A percentile compares a stretch with the other conserved stretches of the same genome.
Evolutionary conservation across 805 yeast species (phyloP).

Genomic region (Pichia californica): DNA sequence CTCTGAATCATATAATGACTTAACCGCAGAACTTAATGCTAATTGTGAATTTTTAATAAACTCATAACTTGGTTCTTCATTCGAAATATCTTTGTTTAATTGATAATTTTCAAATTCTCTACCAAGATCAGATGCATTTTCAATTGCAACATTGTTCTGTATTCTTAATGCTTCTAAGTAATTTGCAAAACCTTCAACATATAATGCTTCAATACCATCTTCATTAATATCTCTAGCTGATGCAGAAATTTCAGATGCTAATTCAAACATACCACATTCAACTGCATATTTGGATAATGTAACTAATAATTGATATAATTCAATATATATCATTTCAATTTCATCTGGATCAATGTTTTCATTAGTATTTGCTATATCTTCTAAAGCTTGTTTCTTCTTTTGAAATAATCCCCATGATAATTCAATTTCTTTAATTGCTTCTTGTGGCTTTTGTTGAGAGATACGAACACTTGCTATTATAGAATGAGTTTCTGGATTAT

Average conservation of each 20-base stretch:
- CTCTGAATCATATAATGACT: conserved; percentile 31
- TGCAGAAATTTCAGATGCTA: conserved; percentile 58
- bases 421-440: conserved; percentile 61
- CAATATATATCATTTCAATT: conserved; percentile 48
- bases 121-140: conserved; percentile 18
- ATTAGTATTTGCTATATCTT: conserved; percentile 26
- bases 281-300: conserved; percentile 68
- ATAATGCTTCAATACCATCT: conserved; percentile 71
- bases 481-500: conserved; percentile 77
- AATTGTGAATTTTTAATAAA: conserved; percentile 31
- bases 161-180: conserved; percentile 38
- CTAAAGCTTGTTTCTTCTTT: conserved; percentile 42
- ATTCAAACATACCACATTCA: conserved; percentile 68
- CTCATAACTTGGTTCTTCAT: conserved; percentile 27
- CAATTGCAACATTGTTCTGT: conserved; percentile 20
- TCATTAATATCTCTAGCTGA: conserved; percentile 76
- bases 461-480: conserved; percentile 81
- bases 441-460: conserved; percentile 70
- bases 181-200: conserved; percentile 75
- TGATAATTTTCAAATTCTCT: conserved; percentile 39
- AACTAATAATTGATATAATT: conserved; percentile 64
- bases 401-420: conserved; percentile 70
- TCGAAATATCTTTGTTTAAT: conserved; percentile 17
- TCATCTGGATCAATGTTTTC: conserved; percentile 36
- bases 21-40: conserved; percentile 33